Conservation (phyloP, 1,139 yeast genomes). For the Blastobotrys indianensis region DNA sequence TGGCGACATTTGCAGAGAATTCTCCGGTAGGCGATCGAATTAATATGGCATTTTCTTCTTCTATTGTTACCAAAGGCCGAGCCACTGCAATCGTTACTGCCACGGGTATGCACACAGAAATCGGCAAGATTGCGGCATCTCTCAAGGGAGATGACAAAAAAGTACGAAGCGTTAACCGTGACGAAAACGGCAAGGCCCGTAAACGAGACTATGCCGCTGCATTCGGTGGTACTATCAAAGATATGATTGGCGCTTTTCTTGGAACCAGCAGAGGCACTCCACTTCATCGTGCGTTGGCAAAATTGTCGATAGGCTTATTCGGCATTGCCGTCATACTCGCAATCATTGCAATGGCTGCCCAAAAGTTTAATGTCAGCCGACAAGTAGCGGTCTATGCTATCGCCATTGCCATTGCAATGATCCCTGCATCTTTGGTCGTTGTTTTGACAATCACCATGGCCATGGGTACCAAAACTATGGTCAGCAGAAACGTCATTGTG, state of each 20-base stretch:
- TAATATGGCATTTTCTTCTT: conserved; percentile 68
- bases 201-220: conserved; percentile 35
- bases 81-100: conserved; percentile 61
- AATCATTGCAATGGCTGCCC: conserved; percentile 74
- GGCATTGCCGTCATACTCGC: conserved; percentile 71
- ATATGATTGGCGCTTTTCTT: conserved; percentile 58
- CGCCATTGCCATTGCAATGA: conserved; percentile 78
- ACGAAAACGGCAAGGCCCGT: conserved; percentile 35
- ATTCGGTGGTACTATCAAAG: conserved; percentile 19
- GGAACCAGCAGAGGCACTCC: conserved; percentile 80
- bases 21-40: conserved; percentile 71
- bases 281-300: conserved; percentile 57
- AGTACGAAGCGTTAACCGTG: conserved; percentile 34
- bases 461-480: conserved; percentile 78
- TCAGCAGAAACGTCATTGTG: conserved; percentile 62
- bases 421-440: conserved; percentile 74
- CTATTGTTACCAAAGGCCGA: conserved; percentile 71
- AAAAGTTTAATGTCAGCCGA: conserved; percentile 55
- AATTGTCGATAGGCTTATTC: conserved; percentile 64
- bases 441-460: conserved; percentile 79
- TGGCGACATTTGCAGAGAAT: conserved; percentile 39
- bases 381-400: conserved; percentile 81
- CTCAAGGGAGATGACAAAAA: conserved; percentile 40
- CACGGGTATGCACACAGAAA: conserved; percentile 69
- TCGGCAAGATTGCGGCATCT: conserved; percentile 70